Conservation (phyloP, 2,329 filamentous ascomycete genomes). For the Chrysoporthe cubensis region DNA sequence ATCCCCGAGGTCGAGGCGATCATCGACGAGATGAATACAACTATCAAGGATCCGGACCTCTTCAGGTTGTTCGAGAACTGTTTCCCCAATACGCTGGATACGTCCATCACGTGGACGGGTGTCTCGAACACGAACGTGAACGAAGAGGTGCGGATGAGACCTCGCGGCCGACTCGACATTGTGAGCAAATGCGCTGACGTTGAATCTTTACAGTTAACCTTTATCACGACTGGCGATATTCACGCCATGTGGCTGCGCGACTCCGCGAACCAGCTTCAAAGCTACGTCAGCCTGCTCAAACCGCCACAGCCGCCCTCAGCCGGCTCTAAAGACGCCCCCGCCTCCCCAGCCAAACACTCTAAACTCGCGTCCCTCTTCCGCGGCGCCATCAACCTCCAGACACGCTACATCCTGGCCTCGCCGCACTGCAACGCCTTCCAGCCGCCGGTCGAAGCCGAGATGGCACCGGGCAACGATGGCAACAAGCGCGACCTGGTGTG, state of each 20-base stretch:
- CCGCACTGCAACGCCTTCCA: constrained; percentile 87
- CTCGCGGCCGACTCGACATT: neutral
- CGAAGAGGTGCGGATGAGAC: constrained; percentile 38
- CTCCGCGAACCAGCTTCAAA: constrained; percentile 70
- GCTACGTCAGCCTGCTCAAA: constrained; percentile 60
- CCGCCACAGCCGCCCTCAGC: constrained; percentile 32
- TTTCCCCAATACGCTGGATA: constrained; percentile 75
- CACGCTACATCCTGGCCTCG: constrained; percentile 61
- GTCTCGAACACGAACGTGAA: constrained; percentile 51
- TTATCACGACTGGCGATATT: constrained; percentile 76
- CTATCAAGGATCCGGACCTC: constrained; percentile 56
- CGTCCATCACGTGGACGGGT: constrained; percentile 70
- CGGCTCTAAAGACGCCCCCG: neutral
- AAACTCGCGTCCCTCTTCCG: constrained; percentile 66
- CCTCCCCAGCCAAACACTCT: neutral
- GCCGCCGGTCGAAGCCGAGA: constrained; percentile 69
- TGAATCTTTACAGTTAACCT: constrained; percentile 54
- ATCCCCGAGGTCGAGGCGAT: constrained; percentile 72
- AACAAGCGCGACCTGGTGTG: constrained; percentile 29
- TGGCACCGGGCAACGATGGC: constrained; percentile 39
- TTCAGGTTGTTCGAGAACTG: constrained; percentile 78
- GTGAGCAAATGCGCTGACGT: neutral
- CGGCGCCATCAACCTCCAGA: constrained; percentile 67
- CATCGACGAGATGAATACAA: constrained; percentile 48
- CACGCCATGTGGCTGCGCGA: constrained; percentile 84